These are phyloP conservation scores for Salinomyces thailandicus DNA, from an alignment of 2,329 filamentous ascomycete genomes.

Conservation along the genomic window DNA sequence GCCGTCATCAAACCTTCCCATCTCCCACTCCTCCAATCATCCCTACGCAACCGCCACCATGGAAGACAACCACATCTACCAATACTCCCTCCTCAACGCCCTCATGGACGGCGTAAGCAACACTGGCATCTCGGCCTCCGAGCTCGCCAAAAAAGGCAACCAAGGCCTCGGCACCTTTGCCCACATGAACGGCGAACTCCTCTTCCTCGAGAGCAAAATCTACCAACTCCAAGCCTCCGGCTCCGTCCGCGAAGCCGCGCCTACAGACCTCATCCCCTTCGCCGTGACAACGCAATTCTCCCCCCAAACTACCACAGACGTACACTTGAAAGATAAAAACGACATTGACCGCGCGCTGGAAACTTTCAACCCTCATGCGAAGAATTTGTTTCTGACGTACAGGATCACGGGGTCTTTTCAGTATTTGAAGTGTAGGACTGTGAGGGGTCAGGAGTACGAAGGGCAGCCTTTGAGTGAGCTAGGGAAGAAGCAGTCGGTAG, in stretches of 20 bases:
- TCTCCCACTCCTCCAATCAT: background rate
- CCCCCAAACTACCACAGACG: constrained; percentile 16
- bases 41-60: constrained; percentile 11
- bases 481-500: constrained; percentile 32
- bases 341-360: constrained; percentile 20
- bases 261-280: constrained; percentile 31
- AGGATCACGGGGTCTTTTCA: constrained; percentile 22
- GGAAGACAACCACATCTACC: constrained; percentile 33
- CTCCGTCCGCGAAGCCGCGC: constrained; percentile 24
- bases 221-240: constrained; percentile 34
- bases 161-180: constrained; percentile 41
- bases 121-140: constrained; percentile 37
- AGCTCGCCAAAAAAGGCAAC: constrained; percentile 38
- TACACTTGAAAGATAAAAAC: constrained; percentile 16
- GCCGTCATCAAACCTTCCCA: too few relatives aligned
- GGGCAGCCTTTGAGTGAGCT: constrained; percentile 26
- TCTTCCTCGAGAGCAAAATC: constrained; percentile 32
- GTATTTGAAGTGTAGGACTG: constrained; percentile 24
- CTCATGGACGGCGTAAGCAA: constrained; percentile 38
- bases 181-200: constrained; percentile 34
- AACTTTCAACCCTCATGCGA: constrained; percentile 18
- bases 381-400: constrained; percentile 27
- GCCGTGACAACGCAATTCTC: constrained; percentile 26
- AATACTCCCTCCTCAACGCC: constrained; percentile 35
- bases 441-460: constrained; percentile 24